Evolutionary conservation across 2,329 filamentous ascomycete genomes (phyloP).

Genomic region (Arthrobotrys pseudoclavata): DNA sequence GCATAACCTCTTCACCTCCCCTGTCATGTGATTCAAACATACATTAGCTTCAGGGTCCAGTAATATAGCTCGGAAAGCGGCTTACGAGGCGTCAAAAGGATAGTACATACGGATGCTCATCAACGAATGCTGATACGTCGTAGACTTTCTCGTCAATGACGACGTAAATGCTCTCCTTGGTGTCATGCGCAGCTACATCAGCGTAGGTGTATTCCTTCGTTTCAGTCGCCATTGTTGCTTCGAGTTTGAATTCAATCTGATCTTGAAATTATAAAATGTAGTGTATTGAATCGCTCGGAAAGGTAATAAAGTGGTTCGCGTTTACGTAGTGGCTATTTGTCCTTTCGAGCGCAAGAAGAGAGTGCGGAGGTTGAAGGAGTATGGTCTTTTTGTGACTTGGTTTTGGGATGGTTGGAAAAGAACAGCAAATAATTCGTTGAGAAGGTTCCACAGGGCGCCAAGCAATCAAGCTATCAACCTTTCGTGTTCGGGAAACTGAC

Average conservation of each 20-base stretch:
- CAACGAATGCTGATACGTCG: slow-evolving; percentile 87
- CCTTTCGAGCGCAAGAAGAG: slow-evolving; percentile 15
- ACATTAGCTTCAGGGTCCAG: slow-evolving; percentile 49
- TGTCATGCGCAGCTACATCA: slow-evolving; percentile 86
- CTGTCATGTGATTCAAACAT: slow-evolving; percentile 69
- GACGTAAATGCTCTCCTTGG: slow-evolving; percentile 84
- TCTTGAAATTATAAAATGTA: not conserved
- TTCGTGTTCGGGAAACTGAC: slow-evolving; percentile 45
- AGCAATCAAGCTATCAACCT: slow-evolving; percentile 33
- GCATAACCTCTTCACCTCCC: slow-evolving; percentile 96
- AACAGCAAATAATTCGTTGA: slow-evolving; percentile 60
- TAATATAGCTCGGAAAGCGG: slow-evolving; percentile 27
- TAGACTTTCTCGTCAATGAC: slow-evolving; percentile 98
- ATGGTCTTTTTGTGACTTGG: slow-evolving; percentile 4
- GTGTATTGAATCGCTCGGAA: not conserved
- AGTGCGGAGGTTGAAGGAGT: slow-evolving; percentile 4
- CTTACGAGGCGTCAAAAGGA: slow-evolving; percentile 30
- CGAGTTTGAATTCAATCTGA: not conserved
- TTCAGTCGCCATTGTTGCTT: slow-evolving; percentile 47
- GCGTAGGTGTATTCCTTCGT: slow-evolving; percentile 76
- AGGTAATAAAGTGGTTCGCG: not conserved
- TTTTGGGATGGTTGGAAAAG: slow-evolving; percentile 55
- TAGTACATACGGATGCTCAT: slow-evolving; percentile 87
- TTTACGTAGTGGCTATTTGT: slow-evolving; percentile 9
- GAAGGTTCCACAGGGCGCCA: slow-evolving; percentile 47